Conservation (phyloP, 2,329 filamentous ascomycete species). For the Aspergillus awamori region DNA sequence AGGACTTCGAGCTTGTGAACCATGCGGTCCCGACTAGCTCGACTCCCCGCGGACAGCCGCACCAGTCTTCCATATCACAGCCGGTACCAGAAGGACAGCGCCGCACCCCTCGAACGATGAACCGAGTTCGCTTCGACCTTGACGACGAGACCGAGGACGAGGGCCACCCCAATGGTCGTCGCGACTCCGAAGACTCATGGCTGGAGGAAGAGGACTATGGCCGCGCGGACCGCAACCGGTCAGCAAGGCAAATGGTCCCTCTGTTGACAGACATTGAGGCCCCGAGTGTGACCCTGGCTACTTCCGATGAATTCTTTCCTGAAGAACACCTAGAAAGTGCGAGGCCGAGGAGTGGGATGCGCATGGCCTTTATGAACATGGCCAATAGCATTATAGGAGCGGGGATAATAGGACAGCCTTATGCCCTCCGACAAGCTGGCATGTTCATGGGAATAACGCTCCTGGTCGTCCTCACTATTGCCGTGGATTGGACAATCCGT, state of each 20-base stretch:
- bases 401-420: conserved; percentile 80
- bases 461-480: conserved; percentile 75
- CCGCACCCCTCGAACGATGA: conserved; percentile 63
- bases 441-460: conserved; percentile 78
- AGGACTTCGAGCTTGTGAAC: conserved; percentile 32
- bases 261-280: conserved; percentile 82
- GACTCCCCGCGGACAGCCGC: conserved; percentile 29
- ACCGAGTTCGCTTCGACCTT: conserved; percentile 75
- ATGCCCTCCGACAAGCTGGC: conserved; percentile 92
- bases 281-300: conserved; percentile 74
- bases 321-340: conserved; percentile 63
- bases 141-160: conserved; percentile 36
- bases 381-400: conserved; percentile 93
- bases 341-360: conserved; percentile 81
- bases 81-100: conserved; percentile 43
- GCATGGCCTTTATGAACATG: conserved; percentile 98
- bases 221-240: conserved; percentile 43
- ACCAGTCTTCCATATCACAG: conserved; percentile 48
- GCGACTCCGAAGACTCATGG: conserved; percentile 43
- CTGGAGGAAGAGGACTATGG: conserved; percentile 66
- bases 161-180: conserved; percentile 35
- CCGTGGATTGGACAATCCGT: conserved; percentile 96
- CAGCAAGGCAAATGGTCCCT: conserved; percentile 59
- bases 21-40: conserved; percentile 26
- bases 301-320: conserved; percentile 57